phyloP scores from a whole-genome alignment of 2,329 filamentous ascomycete genomes.

The Teratosphaeria pseudoeucalypti region DNA sequence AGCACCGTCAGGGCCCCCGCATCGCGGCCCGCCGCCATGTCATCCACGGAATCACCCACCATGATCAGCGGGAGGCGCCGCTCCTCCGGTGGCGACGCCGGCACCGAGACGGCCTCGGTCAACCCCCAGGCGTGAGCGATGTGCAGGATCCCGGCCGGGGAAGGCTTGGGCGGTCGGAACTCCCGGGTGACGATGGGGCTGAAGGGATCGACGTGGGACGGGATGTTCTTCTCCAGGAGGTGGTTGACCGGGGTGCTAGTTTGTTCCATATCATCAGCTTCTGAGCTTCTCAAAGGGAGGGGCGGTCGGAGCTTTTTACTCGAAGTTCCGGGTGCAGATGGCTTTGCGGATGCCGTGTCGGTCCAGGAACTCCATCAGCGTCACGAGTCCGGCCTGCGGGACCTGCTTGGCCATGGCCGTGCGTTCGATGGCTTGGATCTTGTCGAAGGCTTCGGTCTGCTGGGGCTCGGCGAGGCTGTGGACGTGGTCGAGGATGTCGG shows the following conservation, averaged over 20 bases:
- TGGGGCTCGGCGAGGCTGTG: slow-evolving; percentile 55
- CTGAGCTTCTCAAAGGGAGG: neutral
- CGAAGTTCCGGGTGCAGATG: slow-evolving; percentile 92
- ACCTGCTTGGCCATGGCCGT: slow-evolving; percentile 68
- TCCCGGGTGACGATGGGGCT: slow-evolving; percentile 74
- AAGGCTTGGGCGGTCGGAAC: slow-evolving; percentile 73
- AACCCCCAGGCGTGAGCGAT: slow-evolving; percentile 71
- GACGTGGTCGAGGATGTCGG: slow-evolving; percentile 85
- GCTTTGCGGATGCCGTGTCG: slow-evolving; percentile 57
- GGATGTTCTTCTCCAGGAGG: slow-evolving; percentile 64
- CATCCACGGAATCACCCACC: slow-evolving; percentile 63
- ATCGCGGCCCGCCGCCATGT: slow-evolving; percentile 75
- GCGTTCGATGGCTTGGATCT: slow-evolving; percentile 70
- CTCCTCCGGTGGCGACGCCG: slow-evolving; percentile 8
- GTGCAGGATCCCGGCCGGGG: slow-evolving; percentile 77
- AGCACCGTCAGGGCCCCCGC: slow-evolving; percentile 88
- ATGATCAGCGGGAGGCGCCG: slow-evolving; percentile 35
- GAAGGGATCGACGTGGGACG: slow-evolving; percentile 49
- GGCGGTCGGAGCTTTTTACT: slow-evolving; percentile 40
- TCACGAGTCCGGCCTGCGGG: slow-evolving; percentile 67
- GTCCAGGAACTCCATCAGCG: slow-evolving; percentile 77
- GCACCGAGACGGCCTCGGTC: slow-evolving; percentile 16
- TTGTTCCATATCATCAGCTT: neutral
- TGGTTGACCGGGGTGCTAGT: slow-evolving; percentile 55
- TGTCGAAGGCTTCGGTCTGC: slow-evolving; percentile 52